Evolutionary conservation across 2,329 filamentous ascomycete genomes (phyloP).

Genomic region (Xylariales sp.): DNA sequence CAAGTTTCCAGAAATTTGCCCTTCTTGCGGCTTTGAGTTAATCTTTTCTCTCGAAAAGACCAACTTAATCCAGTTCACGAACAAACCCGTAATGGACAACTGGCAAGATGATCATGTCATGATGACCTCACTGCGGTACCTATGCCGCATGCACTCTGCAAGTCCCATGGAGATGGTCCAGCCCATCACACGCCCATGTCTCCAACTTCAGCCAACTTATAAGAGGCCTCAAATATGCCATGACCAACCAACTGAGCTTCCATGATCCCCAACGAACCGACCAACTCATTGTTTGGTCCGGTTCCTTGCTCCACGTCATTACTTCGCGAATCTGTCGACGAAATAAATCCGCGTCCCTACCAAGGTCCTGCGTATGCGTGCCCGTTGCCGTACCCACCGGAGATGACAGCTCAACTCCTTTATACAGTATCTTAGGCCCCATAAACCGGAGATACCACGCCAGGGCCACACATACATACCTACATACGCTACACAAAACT

Average conservation of each 20-base stretch:
- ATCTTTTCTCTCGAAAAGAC: slow-evolving; percentile 4
- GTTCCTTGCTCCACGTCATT: slow-evolving; percentile 21
- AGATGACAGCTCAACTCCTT: slow-evolving; percentile 6
- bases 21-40: not conserved
- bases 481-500: not conserved
- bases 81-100: not conserved
- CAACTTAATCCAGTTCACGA: not conserved
- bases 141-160: slow-evolving; percentile 23
- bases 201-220: slow-evolving; percentile 7
- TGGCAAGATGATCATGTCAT: not conserved
- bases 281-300: slow-evolving; percentile 7
- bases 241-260: slow-evolving; percentile 9
- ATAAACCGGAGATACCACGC: not conserved
- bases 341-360: not conserved
- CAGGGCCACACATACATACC: not conserved
- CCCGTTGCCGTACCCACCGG: not conserved
- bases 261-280: slow-evolving; percentile 21
- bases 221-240: slow-evolving; percentile 14
- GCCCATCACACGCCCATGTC: slow-evolving; percentile 13
- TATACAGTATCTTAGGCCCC: not conserved
- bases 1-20: slow-evolving; percentile 1
- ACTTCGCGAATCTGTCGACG: slow-evolving; percentile 19
- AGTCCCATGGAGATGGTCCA: slow-evolving; percentile 6
- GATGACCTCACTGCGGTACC: slow-evolving; percentile 4
- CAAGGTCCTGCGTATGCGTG: not conserved